These are phyloP conservation scores for Omphalotus olearius DNA, from an alignment of 1,284 basidiomycete species.

Conservation along the genomic window DNA sequence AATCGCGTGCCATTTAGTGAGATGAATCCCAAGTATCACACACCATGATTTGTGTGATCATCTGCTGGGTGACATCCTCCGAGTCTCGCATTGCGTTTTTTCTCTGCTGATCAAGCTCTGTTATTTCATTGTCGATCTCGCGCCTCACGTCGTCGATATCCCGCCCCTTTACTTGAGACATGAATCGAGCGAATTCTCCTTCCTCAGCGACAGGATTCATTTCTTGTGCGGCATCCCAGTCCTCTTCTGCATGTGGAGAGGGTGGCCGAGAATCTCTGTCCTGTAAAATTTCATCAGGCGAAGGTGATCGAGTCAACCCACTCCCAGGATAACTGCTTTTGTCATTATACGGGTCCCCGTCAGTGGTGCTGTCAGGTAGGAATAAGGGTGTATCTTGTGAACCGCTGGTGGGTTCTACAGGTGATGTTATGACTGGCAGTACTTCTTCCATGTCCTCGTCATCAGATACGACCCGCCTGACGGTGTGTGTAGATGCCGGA, in stretches of 20 bases:
- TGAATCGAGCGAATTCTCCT: slow-evolving; percentile 87
- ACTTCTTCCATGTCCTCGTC: background rate
- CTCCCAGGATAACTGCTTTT: too few species aligned
- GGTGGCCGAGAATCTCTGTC: slow-evolving; percentile 50
- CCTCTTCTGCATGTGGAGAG: slow-evolving; percentile 36
- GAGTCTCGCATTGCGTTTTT: slow-evolving; percentile 90
- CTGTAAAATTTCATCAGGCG: slow-evolving; percentile 23
- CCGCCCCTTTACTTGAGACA: slow-evolving; percentile 85
- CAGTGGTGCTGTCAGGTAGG: too few species aligned
- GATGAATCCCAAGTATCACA: background rate
- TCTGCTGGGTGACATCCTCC: slow-evolving; percentile 92
- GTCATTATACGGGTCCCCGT: background rate
- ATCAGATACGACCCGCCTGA: too few species aligned
- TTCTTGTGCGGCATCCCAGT: slow-evolving; percentile 73
- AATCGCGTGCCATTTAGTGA: background rate
- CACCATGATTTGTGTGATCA: slow-evolving; percentile 95
- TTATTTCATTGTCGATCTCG: slow-evolving; percentile 94
- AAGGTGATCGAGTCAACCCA: slow-evolving; percentile 18
- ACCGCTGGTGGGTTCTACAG: background rate
- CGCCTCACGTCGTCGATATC: slow-evolving; percentile 76
- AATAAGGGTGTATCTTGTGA: too few species aligned
- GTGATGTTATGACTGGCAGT: background rate
- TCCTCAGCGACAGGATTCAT: slow-evolving; percentile 83
- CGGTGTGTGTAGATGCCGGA: background rate
- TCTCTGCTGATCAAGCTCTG: slow-evolving; percentile 74